Percentiles rank a stretch among this genome's conserved stretches.
Evolutionary conservation across 1,284 basidiomycete genomes (phyloP).

Genomic region (Schizopora paradoxa): DNA sequence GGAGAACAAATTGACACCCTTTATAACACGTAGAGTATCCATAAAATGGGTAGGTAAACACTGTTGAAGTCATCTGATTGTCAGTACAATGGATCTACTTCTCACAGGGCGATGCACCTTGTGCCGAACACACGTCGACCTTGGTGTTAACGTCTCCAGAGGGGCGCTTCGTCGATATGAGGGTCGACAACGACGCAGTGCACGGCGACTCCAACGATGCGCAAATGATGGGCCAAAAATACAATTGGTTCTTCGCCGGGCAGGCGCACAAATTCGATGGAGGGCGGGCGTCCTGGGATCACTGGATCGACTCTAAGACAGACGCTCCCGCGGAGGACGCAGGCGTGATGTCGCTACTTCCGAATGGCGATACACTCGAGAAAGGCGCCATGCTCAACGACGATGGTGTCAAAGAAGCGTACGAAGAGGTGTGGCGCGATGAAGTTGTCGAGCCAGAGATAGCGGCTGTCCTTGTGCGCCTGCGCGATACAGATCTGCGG

Average conservation of each 20-base stretch:
- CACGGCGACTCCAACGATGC: neutral
- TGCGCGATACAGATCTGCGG: constrained; percentile 5
- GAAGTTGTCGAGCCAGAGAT: constrained; percentile 1
- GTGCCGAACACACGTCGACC: constrained; percentile 9
- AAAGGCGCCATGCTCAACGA: constrained; percentile 10
- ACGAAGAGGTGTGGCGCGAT: constrained; percentile 14
- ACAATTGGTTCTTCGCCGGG: constrained; percentile 13
- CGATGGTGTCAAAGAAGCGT: neutral
- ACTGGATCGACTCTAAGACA: constrained; percentile 13
- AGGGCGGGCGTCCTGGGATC: constrained; percentile 5
- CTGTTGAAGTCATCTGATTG: neutral
- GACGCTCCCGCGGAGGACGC: constrained; percentile 4
- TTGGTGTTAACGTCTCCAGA: constrained; percentile 11
- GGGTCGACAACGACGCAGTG: constrained; percentile 3
- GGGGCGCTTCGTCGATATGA: constrained; percentile 10
- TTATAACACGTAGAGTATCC: constrained; percentile 9
- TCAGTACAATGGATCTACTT: neutral
- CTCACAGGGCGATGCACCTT: constrained; percentile 3
- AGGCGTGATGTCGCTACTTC: constrained; percentile 1
- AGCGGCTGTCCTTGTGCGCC: constrained; percentile 6
- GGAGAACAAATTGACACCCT: neutral
- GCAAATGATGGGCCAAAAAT: no score
- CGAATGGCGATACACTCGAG: constrained; percentile 10
- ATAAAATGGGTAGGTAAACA: constrained; percentile 11
- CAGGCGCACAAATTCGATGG: neutral